These are phyloP conservation scores for Neurospora africana DNA, from an alignment of 495 filamentous ascomycete genomes.

Conservation along the genomic window DNA sequence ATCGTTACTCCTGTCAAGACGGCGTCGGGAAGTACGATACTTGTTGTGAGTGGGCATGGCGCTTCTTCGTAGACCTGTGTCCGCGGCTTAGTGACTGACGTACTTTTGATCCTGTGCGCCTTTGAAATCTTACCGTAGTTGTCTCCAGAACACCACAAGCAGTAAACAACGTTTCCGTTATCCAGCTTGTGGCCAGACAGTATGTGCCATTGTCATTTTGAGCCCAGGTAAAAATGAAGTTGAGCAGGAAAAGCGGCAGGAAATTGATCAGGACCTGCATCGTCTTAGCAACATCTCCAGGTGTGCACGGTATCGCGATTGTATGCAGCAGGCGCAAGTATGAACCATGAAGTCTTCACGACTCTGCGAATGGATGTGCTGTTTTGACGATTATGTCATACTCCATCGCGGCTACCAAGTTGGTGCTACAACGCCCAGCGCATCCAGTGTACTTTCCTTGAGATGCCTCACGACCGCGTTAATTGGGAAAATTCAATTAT, in stretches of 20 bases:
- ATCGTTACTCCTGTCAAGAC: constrained; percentile 11
- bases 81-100: not conserved
- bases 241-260: not conserved
- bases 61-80: constrained; percentile 2
- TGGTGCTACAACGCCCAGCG: not conserved
- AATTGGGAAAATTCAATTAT: not conserved
- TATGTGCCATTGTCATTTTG: not conserved
- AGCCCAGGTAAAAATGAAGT: not conserved
- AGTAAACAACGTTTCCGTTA: constrained; percentile 14
- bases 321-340: not conserved
- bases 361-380: not conserved
- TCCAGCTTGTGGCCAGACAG: constrained; percentile 8
- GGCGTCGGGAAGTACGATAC: constrained; percentile 7
- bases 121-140: constrained; percentile 1
- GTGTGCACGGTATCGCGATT: not conserved
- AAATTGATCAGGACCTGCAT: not conserved
- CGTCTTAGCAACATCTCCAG: not conserved
- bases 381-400: not conserved
- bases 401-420: not conserved
- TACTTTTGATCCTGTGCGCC: not conserved
- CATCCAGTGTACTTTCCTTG: not conserved
- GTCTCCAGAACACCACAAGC: constrained; percentile 6
- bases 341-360: not conserved
- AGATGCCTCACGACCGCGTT: not conserved
- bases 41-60: constrained; percentile 2